Conservation (phyloP, 2,329 filamentous ascomycete genomes). For the Aureobasidium musti region DNA sequence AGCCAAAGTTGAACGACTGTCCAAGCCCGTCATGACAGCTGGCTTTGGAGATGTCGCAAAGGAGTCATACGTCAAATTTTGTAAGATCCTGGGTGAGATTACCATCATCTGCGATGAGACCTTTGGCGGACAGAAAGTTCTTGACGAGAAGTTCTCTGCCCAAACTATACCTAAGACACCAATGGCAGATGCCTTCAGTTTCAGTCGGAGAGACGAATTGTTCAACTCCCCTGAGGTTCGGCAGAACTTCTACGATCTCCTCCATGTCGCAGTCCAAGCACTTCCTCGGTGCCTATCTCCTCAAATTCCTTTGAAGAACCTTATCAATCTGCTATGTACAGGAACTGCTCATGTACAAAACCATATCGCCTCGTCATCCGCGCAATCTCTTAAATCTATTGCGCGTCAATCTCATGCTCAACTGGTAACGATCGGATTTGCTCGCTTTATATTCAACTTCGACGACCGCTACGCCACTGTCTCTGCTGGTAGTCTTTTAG, state of each 20-base stretch:
- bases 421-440: slow-evolving; percentile 94
- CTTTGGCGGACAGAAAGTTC: slow-evolving; percentile 90
- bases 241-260: slow-evolving; percentile 90
- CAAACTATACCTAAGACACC: slow-evolving; percentile 89
- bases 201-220: slow-evolving; percentile 79
- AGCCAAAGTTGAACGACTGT: slow-evolving; percentile 65
- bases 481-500: slow-evolving; percentile 96
- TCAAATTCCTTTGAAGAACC: slow-evolving; percentile 86
- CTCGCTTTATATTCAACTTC: slow-evolving; percentile 97
- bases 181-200: slow-evolving; percentile 90
- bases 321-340: slow-evolving; percentile 94
- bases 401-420: slow-evolving; percentile 91
- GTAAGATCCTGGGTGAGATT: slow-evolving; percentile 92
- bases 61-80: slow-evolving; percentile 88
- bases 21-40: slow-evolving; percentile 61
- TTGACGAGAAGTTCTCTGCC: slow-evolving; percentile 92
- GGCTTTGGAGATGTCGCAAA: slow-evolving; percentile 73
- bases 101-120: slow-evolving; percentile 95
- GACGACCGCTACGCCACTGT: slow-evolving; percentile 97
- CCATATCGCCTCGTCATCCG: slow-evolving; percentile 89
- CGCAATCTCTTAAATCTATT: slow-evolving; percentile 91
- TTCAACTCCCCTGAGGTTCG: slow-evolving; percentile 75
- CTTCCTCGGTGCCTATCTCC: slow-evolving; percentile 89
- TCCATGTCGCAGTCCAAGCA: slow-evolving; percentile 94
- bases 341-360: slow-evolving; percentile 93